These are phyloP conservation scores for Metroxylon sagu DNA, from an alignment of 176 grass and related monocot genomes.

Conservation along the genomic window DNA sequence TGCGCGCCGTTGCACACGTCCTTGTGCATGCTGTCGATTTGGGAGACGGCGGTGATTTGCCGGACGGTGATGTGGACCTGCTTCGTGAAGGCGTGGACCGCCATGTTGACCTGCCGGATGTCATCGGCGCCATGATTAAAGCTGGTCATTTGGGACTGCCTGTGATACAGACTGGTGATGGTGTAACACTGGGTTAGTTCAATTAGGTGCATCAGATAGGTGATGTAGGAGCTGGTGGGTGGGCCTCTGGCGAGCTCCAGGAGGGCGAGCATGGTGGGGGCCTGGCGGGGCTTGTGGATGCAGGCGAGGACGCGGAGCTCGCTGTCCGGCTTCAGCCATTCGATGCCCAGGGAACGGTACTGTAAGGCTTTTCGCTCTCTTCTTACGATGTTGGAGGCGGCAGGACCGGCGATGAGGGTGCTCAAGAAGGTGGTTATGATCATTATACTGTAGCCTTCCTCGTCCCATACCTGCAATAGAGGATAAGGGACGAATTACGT, in stretches of 20 bases:
- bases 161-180: constrained; percentile 45
- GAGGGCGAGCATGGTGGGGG: constrained; percentile 35
- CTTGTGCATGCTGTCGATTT: constrained; percentile 40
- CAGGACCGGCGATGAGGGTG: constrained; percentile 52
- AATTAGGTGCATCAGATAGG: constrained; percentile 49
- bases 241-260: constrained; percentile 23
- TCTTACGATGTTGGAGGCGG: constrained; percentile 44
- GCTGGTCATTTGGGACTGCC: background rate
- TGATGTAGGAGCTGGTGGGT: constrained; percentile 11
- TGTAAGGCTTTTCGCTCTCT: constrained; percentile 29
- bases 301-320: constrained; percentile 59
- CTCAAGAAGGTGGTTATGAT: constrained; percentile 35
- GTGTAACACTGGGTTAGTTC: constrained; percentile 55
- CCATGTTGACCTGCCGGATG: background rate
- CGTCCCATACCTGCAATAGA: constrained; percentile 30
- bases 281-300: constrained; percentile 29
- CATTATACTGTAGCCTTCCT: constrained; percentile 23
- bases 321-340: constrained; percentile 30
- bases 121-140: background rate
- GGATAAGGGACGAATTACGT: too few relatives aligned
- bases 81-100: constrained; percentile 26
- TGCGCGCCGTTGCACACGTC: constrained; percentile 51
- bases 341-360: constrained; percentile 37
- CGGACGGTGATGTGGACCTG: constrained; percentile 19
- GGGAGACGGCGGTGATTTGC: constrained; percentile 44